Base-by-base conservation (phyloP, 208 protist genomes). In the Acanthamoeba healyi region DNA sequence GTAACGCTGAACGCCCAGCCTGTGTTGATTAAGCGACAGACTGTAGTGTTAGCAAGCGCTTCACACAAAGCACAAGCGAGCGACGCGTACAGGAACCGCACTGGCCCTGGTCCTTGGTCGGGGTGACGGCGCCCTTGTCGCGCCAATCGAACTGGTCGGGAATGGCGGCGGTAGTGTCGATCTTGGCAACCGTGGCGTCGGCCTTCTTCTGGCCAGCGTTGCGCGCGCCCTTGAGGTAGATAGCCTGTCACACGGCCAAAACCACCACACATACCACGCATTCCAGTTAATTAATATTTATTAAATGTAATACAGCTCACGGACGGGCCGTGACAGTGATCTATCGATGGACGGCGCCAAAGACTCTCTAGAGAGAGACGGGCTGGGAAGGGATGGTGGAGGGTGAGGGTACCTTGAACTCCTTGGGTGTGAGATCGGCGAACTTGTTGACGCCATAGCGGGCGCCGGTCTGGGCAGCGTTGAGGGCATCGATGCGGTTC, bases 1-100 rank as follows among this genome's bases (percentile, higher is more conserved):
- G 97, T 98, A n/a, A 98, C 96, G n/a, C 98, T 98, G 98, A 99
- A 99, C 77, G 98, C 96, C 98, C 98, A 99, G 97, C 98, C 70
- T 79, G 0, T 15, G 24, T 12, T 6, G 22, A 26, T 6, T 2
- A 36, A 26, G 2, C 4, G 36, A 44, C 15, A 49, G 98, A 46
- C 97, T 98, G 94, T 98, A 98, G 95, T 98, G 99, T 44, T 70
- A 88, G 51, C 96, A 24, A 7, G 17, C n/a, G n/a, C n/a, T n/a
- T n/a, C n/a, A 63, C 4, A 7, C 77, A 26, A 86, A 86, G 77
- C 15, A 56, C 42, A 15, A 24, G 40, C 24, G 36, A 46, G 72
- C 4, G 42, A 3, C 10, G 42, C 79, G 44, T 63, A 88, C 46
- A 91, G 84, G 38, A 51, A 29, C 56, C 51, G 84, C 79, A 87